A percentile compares a stretch with the other conserved stretches of the same genome.
phyloP scores from a whole-genome alignment of 371 early-diverging fungal species.

The Phascolomyces articulosus region DNA sequence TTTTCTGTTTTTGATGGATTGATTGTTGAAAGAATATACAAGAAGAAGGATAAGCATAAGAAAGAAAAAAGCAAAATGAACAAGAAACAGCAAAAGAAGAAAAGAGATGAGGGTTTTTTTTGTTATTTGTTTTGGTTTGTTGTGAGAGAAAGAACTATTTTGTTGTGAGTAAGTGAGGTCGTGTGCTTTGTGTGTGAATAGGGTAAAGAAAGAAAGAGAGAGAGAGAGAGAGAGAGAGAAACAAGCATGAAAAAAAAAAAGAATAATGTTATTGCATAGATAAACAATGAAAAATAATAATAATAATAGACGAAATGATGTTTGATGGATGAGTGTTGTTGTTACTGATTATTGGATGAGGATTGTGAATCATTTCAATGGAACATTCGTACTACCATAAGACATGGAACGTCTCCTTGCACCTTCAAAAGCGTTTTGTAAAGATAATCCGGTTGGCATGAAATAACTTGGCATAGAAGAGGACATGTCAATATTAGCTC shows the following conservation, averaged over 20 bases:
- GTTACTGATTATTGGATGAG: not conserved
- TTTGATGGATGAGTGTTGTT: too few relatives aligned
- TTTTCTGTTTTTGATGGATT: too few relatives aligned
- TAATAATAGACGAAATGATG: too few relatives aligned
- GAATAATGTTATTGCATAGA: too few relatives aligned
- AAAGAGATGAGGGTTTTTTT: too few relatives aligned
- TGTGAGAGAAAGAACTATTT: not conserved
- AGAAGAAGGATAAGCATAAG: too few relatives aligned
- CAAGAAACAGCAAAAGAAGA: not conserved
- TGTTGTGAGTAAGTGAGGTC: not conserved
- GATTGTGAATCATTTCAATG: not conserved
- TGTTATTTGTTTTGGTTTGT: too few relatives aligned
- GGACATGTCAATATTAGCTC: constrained; percentile 11
- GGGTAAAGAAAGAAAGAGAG: too few relatives aligned
- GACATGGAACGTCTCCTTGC: constrained; percentile 58
- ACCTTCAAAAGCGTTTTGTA: constrained; percentile 55
- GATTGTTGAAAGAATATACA: too few relatives aligned
- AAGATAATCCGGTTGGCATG: constrained; percentile 52
- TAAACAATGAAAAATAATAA: too few relatives aligned
- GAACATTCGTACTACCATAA: constrained; percentile 24
- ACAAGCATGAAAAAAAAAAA: too few relatives aligned
- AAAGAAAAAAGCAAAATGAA: not conserved
- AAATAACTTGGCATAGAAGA: constrained; percentile 28
- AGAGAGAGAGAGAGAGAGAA: too few relatives aligned
- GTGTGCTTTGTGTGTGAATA: constrained; percentile 2